Conservation (phyloP, 768 basidiomycete genomes). For the Daedaleopsis nitida region DNA sequence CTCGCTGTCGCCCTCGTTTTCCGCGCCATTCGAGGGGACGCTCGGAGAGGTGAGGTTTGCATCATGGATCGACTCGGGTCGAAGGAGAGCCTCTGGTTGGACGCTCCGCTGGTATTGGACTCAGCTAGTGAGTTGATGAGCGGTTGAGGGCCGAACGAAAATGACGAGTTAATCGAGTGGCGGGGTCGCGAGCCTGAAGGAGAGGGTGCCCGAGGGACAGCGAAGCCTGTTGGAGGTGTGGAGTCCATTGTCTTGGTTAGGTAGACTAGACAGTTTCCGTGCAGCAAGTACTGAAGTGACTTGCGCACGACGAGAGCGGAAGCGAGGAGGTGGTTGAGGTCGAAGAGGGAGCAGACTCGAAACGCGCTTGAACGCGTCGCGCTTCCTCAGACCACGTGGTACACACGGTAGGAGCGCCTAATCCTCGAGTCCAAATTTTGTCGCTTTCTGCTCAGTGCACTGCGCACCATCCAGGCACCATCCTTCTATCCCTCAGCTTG, state of each 20-base stretch:
- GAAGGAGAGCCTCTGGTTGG: slow-evolving; percentile 57
- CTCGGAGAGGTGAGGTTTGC: slow-evolving; percentile 68
- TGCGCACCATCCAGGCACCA: no score
- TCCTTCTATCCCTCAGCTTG: not conserved
- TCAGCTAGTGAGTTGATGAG: slow-evolving; percentile 73
- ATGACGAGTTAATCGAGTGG: slow-evolving; percentile 75
- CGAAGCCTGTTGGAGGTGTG: slow-evolving; percentile 26
- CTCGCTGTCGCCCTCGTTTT: slow-evolving; percentile 50
- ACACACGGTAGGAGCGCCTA: slow-evolving; percentile 12
- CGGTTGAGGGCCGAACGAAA: slow-evolving; percentile 81
- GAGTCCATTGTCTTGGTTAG: slow-evolving; percentile 19
- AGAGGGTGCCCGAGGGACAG: slow-evolving; percentile 30
- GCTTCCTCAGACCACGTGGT: slow-evolving; percentile 14
- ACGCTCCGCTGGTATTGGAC: slow-evolving; percentile 61
- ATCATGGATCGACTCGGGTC: slow-evolving; percentile 84
- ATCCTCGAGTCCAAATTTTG: slow-evolving; percentile 3
- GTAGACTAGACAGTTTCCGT: not conserved
- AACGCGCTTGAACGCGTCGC: slow-evolving; percentile 13
- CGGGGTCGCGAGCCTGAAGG: slow-evolving; percentile 52
- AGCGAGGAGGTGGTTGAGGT: not conserved
- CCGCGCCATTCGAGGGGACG: slow-evolving; percentile 63
- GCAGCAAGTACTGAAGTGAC: not conserved
- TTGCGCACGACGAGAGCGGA: not conserved
- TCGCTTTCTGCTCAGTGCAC: not conserved
- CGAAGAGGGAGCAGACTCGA: not conserved